These are phyloP conservation scores for Xylaria sp. DNA, from an alignment of 2,329 filamentous ascomycete genomes.

Conservation along the genomic window DNA sequence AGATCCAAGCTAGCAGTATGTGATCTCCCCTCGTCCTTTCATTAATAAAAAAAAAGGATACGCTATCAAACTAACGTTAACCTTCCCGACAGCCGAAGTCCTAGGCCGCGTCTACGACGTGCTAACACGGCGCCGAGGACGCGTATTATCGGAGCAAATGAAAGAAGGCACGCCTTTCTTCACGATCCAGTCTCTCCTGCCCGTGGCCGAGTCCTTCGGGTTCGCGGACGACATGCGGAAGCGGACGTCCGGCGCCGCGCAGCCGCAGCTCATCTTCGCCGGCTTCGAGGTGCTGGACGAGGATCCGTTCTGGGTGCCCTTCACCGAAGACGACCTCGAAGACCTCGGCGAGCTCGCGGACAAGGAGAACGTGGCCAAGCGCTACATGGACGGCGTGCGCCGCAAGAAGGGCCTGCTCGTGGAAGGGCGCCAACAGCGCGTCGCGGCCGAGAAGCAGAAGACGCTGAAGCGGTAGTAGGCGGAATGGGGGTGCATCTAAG, in stretches of 20 bases:
- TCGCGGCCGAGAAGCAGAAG: conserved; percentile 92
- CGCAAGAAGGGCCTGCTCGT: conserved; percentile 89
- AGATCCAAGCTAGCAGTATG: conserved; percentile 92
- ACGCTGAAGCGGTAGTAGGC: conserved; percentile 68
- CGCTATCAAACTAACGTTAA: conserved; percentile 22
- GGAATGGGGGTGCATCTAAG: neutral
- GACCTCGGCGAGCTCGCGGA: conserved; percentile 95
- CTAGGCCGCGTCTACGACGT: conserved; percentile 95
- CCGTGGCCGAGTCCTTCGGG: conserved; percentile 94
- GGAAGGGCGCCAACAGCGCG: conserved; percentile 78
- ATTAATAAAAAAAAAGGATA: neutral
- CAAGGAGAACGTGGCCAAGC: conserved; percentile 93
- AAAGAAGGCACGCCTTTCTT: conserved; percentile 97
- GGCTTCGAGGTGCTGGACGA: conserved; percentile 94
- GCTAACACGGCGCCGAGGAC: conserved; percentile 92
- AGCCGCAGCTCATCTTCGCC: conserved; percentile 91
- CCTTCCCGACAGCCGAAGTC: conserved; percentile 74
- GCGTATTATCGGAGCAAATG: conserved; percentile 88
- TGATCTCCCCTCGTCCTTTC: conserved; percentile 27
- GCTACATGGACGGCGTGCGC: conserved; percentile 92
- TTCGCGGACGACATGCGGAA: conserved; percentile 98
- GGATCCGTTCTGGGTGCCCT: conserved; percentile 97
- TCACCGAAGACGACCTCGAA: conserved; percentile 95
- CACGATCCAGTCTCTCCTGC: conserved; percentile 87
- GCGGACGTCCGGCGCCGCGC: conserved; percentile 87